phyloP scores from a whole-genome alignment of 139 green algal species.

The Picochlorum sp. region DNA sequence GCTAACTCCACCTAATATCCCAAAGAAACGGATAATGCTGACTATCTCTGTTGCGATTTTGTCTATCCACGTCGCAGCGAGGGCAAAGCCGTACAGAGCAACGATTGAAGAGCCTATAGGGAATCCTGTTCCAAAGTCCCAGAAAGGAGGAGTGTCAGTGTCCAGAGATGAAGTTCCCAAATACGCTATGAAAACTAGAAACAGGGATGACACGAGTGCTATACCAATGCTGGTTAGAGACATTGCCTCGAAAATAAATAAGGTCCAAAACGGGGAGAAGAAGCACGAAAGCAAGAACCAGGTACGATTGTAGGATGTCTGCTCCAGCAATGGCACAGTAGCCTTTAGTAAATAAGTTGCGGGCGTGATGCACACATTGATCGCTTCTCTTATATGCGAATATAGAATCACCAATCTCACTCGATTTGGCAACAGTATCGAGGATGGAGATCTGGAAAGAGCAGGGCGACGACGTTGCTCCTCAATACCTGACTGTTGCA shows the following conservation, averaged over 20 bases:
- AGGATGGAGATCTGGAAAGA: no score
- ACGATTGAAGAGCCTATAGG: slow-evolving; percentile 35
- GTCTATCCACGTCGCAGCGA: slow-evolving; percentile 78
- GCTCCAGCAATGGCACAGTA: slow-evolving; percentile 33
- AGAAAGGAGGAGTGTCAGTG: slow-evolving; percentile 5
- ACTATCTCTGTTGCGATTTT: slow-evolving; percentile 52
- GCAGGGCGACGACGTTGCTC: no score
- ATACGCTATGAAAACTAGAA: not conserved
- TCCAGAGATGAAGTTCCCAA: not conserved
- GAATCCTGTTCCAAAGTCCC: slow-evolving; percentile 15
- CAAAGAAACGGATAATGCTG: slow-evolving; percentile 51
- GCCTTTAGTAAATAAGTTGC: slow-evolving; percentile 5
- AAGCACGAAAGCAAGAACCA: slow-evolving; percentile 48
- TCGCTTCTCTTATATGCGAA: no score
- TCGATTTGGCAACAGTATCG: no score
- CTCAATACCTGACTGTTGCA: no score
- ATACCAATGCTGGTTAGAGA: not conserved
- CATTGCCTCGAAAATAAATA: slow-evolving; percentile 13
- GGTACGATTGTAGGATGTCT: slow-evolving; percentile 36
- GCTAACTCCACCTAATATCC: slow-evolving; percentile 38
- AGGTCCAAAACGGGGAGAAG: slow-evolving; percentile 28
- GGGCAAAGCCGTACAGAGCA: slow-evolving; percentile 49
- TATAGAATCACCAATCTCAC: no score
- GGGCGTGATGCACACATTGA: not conserved
- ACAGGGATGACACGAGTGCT: not conserved